Conservation (phyloP, 805 yeast genomes). For the Starmerella potacharoeniae region DNA sequence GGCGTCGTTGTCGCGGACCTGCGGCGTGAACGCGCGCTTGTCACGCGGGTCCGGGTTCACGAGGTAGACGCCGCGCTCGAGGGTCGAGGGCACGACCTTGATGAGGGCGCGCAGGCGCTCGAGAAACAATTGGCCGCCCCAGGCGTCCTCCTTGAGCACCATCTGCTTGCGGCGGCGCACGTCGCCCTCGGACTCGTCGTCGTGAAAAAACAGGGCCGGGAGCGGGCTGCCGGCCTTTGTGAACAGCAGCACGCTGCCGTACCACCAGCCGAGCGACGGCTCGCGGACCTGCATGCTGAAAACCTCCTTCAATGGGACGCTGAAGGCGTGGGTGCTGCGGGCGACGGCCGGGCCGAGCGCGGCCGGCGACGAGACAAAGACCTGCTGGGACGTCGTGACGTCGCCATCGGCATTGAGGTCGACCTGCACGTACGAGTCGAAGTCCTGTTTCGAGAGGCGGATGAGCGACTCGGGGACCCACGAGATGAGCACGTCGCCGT, state of each 20-base stretch:
- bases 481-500: constrained; percentile 50
- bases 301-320: constrained; percentile 45
- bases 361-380: constrained; percentile 41
- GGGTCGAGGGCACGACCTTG: constrained; percentile 52
- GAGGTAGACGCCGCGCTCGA: constrained; percentile 62
- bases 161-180: constrained; percentile 45
- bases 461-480: constrained; percentile 48
- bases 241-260: constrained; percentile 72
- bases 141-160: constrained; percentile 29
- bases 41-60: constrained; percentile 70
- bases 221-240: constrained; percentile 49
- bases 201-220: constrained; percentile 88
- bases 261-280: constrained; percentile 84
- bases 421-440: constrained; percentile 37
- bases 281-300: constrained; percentile 75
- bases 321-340: constrained; percentile 56
- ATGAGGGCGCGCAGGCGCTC: constrained; percentile 43
- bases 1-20: constrained; percentile 23
- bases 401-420: constrained; percentile 35
- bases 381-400: constrained; percentile 19
- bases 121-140: constrained; percentile 87
- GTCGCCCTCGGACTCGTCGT: constrained; percentile 59
- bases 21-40: constrained; percentile 45
- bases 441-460: constrained; percentile 34
- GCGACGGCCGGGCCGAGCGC: constrained; percentile 29